phyloP scores from a whole-genome alignment of 768 basidiomycete genomes.

The Lactarius vividus region DNA sequence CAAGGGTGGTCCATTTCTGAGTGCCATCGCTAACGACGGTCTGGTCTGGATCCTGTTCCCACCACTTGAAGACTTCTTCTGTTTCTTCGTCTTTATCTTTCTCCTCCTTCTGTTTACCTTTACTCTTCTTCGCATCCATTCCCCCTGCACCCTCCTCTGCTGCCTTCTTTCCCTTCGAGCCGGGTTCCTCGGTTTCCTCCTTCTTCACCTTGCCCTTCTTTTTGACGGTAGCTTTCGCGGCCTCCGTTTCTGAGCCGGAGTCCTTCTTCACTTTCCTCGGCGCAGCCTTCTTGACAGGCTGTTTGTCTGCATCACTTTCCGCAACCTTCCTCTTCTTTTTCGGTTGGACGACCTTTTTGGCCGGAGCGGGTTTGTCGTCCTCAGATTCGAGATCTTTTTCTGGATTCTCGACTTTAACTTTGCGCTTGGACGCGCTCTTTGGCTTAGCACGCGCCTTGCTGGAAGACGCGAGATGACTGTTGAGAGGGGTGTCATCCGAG shows the following conservation, averaged over 20 bases:
- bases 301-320: conserved; percentile 49
- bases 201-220: conserved; percentile 45
- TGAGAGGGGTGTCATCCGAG: conserved; percentile 43
- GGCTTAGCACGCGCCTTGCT: conserved; percentile 38
- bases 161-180: conserved; percentile 42
- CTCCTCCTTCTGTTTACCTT: conserved; percentile 54
- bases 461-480: conserved; percentile 24
- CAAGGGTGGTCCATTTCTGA: conserved; percentile 92
- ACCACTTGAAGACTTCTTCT: conserved; percentile 80
- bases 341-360: conserved; percentile 32
- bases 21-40: conserved; percentile 71
- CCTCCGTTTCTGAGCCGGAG: conserved; percentile 40
- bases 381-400: conserved; percentile 33
- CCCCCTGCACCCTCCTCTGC: conserved; percentile 13
- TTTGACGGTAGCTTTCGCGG: conserved; percentile 44
- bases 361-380: conserved; percentile 34
- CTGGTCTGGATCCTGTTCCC: conserved; percentile 56
- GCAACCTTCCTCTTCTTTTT: conserved; percentile 38
- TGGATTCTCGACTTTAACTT: conserved; percentile 39
- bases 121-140: conserved; percentile 39
- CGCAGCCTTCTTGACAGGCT: conserved; percentile 34
- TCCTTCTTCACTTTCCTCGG: conserved; percentile 56
- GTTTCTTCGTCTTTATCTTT: conserved; percentile 61
- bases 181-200: conserved; percentile 39
- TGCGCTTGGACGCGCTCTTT: conserved; percentile 45